Evolutionary conservation across 2,329 filamentous ascomycete genomes (phyloP).

Genomic region (Aspergillus pseudonomiae): DNA sequence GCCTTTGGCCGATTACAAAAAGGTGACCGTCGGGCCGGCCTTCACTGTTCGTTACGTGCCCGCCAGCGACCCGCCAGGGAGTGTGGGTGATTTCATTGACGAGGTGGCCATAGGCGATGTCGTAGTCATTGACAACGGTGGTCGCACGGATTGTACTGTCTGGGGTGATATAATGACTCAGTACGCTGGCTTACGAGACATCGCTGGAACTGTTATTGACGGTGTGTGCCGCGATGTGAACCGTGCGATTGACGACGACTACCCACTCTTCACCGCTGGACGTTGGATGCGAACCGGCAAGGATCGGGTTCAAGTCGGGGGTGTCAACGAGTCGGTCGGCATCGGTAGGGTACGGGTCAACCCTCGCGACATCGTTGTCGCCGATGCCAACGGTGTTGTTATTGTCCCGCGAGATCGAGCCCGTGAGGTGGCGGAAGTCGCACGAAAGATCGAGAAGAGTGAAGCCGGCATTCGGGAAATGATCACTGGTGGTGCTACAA

Average conservation of each 20-base stretch:
- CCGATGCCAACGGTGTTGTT: slow-evolving; percentile 30
- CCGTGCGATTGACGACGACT: slow-evolving; percentile 30
- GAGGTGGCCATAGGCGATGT: slow-evolving; percentile 35
- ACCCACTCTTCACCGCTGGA: slow-evolving; percentile 35
- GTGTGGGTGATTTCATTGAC: slow-evolving; percentile 38
- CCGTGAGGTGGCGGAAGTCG: slow-evolving; percentile 20
- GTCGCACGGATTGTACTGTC: slow-evolving; percentile 39
- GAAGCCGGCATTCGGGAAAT: slow-evolving; percentile 35
- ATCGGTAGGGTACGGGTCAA: slow-evolving; percentile 32
- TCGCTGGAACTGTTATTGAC: slow-evolving; percentile 39
- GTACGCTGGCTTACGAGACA: slow-evolving; percentile 34
- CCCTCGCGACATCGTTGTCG: slow-evolving; percentile 35
- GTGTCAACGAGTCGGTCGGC: slow-evolving; percentile 32
- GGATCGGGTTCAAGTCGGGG: slow-evolving; percentile 35
- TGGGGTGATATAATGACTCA: slow-evolving; percentile 44
- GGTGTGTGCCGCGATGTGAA: slow-evolving; percentile 38
- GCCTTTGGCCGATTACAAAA: slow-evolving; percentile 30
- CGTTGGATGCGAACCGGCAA: slow-evolving; percentile 41
- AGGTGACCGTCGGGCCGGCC: slow-evolving; percentile 35
- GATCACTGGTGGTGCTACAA: slow-evolving; percentile 21
- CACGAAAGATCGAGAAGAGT: slow-evolving; percentile 14
- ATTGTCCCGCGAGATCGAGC: slow-evolving; percentile 22
- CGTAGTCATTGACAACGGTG: slow-evolving; percentile 38
- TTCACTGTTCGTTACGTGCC: slow-evolving; percentile 37
- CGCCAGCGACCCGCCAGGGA: slow-evolving; percentile 25